Evolutionary conservation across 164 flowering plant species (phyloP).

Genomic region (Echeveria elegans): DNA sequence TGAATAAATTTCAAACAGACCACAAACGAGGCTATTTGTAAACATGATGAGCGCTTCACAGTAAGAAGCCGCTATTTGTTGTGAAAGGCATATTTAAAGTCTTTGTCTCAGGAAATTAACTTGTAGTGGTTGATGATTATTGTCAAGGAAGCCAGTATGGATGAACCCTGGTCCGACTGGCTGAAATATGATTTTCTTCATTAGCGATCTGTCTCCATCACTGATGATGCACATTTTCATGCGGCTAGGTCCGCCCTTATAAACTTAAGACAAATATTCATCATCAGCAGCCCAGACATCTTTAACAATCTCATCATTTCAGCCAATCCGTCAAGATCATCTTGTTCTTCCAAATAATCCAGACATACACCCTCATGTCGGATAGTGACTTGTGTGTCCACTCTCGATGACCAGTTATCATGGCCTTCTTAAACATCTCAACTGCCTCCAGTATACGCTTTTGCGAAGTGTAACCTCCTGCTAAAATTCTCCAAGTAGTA

Average conservation of each 20-base stretch:
- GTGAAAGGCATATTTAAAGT: too few relatives aligned
- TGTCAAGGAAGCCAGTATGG: too few relatives aligned
- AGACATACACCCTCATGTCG: slow-evolving; percentile 16
- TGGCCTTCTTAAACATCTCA: slow-evolving; percentile 22
- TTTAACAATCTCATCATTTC: slow-evolving; percentile 11
- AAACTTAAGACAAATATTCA: neutral
- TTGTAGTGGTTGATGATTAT: too few relatives aligned
- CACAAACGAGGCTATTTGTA: too few relatives aligned
- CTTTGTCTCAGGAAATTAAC: too few relatives aligned
- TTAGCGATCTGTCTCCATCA: neutral
- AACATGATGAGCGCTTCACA: too few relatives aligned
- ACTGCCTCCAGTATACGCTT: slow-evolving; percentile 25
- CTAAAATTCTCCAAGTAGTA: slow-evolving; percentile 22
- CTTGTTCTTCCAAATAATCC: slow-evolving; percentile 20
- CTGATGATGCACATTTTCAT: neutral
- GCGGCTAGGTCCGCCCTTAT: neutral
- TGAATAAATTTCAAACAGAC: too few relatives aligned
- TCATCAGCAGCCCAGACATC: neutral
- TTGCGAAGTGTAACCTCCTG: slow-evolving; percentile 17
- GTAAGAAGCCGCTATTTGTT: too few relatives aligned
- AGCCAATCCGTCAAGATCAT: slow-evolving; percentile 17
- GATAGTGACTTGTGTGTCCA: slow-evolving; percentile 11
- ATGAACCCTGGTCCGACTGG: neutral
- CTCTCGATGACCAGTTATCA: neutral
- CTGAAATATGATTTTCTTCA: neutral